These are phyloP conservation scores for Austroboletus eburneus DNA, from an alignment of 768 basidiomycete species.

Conservation along the genomic window DNA sequence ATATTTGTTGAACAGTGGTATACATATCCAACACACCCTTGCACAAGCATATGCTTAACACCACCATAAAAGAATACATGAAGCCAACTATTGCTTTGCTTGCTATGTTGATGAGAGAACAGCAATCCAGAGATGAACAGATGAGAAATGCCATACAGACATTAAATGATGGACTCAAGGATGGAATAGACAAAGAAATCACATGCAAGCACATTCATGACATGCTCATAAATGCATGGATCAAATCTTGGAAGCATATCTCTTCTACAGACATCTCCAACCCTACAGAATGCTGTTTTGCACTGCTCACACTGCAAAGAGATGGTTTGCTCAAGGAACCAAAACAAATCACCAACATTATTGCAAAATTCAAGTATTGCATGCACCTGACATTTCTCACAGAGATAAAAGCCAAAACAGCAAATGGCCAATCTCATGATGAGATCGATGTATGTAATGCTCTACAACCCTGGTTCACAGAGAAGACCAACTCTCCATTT, in stretches of 20 bases:
- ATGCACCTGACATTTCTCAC: constrained; percentile 3
- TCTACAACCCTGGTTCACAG: constrained; percentile 1
- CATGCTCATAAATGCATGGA: not conserved
- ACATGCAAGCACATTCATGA: no score
- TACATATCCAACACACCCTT: constrained; percentile 25
- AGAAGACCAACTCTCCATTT: constrained; percentile 4
- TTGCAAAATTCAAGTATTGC: constrained; percentile 9
- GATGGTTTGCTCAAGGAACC: constrained; percentile 18
- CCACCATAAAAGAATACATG: constrained; percentile 15
- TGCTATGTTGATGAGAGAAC: constrained; percentile 2
- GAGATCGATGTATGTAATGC: not conserved
- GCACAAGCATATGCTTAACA: constrained; percentile 12
- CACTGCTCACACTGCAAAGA: not conserved
- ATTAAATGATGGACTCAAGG: no score
- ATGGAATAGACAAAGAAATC: no score
- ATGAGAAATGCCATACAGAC: no score
- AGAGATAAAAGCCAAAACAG: not conserved
- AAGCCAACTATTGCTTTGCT: not conserved
- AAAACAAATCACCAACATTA: constrained; percentile 1
- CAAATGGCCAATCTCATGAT: not conserved
- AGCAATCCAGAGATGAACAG: no score
- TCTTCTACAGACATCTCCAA: not conserved
- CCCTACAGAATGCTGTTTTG: not conserved
- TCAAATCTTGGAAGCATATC: not conserved
- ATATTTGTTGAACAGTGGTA: no score